Conservation (phyloP, 2,329 filamentous ascomycete genomes). For the Teratosphaeria destructans region DNA sequence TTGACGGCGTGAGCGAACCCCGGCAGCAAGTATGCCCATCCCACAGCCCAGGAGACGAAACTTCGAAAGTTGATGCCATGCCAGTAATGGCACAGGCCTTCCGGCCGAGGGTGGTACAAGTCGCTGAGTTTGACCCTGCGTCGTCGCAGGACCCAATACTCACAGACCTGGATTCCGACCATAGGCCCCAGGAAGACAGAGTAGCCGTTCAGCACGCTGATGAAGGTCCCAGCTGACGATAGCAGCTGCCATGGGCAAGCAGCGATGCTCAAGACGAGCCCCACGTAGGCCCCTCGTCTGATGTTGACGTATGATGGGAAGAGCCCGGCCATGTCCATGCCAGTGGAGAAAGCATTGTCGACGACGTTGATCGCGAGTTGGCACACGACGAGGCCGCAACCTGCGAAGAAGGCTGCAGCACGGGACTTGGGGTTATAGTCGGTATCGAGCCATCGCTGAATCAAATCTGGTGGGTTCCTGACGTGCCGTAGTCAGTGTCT, state of each 20-base stretch:
- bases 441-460: conserved; percentile 28
- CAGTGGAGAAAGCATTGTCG: conserved; percentile 41
- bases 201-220: conserved; percentile 37
- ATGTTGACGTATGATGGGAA: conserved; percentile 43
- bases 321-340: conserved; percentile 44
- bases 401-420: conserved; percentile 38
- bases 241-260: conserved; percentile 45
- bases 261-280: conserved; percentile 34
- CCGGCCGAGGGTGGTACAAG: conserved; percentile 29
- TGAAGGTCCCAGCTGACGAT: conserved; percentile 36
- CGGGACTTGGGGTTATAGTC: conserved; percentile 24
- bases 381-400: conserved; percentile 34
- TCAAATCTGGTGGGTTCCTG: conserved; percentile 7
- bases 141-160: conserved; percentile 36
- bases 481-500: background rate
- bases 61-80: conserved; percentile 37
- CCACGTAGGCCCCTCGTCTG: conserved; percentile 42
- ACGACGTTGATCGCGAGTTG: conserved; percentile 37
- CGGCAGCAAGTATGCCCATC: conserved; percentile 17
- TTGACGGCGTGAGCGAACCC: conserved; percentile 37
- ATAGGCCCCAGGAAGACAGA: conserved; percentile 38
- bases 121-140: conserved; percentile 33
- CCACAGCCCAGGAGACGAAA: conserved; percentile 31
- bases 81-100: conserved; percentile 34
- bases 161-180: conserved; percentile 34